These are phyloP conservation scores for Lactifluus subvellereus DNA, from an alignment of 768 basidiomycete genomes.

Conservation along the genomic window DNA sequence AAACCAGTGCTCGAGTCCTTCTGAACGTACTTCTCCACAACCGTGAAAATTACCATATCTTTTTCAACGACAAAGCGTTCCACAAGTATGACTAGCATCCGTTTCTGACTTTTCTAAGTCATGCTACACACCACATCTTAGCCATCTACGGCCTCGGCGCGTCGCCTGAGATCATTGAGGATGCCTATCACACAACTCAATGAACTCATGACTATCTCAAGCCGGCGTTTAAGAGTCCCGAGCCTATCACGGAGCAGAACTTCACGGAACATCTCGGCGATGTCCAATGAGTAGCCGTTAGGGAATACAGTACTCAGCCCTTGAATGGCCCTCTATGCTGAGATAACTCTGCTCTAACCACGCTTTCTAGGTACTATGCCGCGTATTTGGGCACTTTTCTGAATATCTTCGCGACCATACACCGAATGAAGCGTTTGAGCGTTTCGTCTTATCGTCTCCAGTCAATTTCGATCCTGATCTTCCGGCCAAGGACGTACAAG, in stretches of 20 bases:
- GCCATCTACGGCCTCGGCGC: conserved; percentile 61
- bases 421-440: conserved; percentile 45
- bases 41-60: conserved; percentile 48
- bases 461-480: conserved; percentile 39
- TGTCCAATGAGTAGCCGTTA: conserved; percentile 37
- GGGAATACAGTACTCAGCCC: background rate
- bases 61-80: conserved; percentile 40
- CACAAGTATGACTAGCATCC: conserved; percentile 28
- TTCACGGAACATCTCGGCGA: conserved; percentile 54
- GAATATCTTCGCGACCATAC: conserved; percentile 38
- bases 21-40: conserved; percentile 40
- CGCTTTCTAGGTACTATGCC: conserved; percentile 46
- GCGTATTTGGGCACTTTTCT: conserved; percentile 55
- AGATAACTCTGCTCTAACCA: background rate
- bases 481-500: conserved; percentile 22
- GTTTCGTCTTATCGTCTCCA: conserved; percentile 51
- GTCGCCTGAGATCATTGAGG: conserved; percentile 35
- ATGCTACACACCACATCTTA: conserved; percentile 51
- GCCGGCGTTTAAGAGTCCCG: conserved; percentile 40
- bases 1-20: conserved; percentile 4
- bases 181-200: conserved; percentile 36
- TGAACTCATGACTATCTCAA: conserved; percentile 39
- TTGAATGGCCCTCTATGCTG: background rate
- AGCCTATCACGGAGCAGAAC: conserved; percentile 41
- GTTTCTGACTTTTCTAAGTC: conserved; percentile 32